phyloP scores from a whole-genome alignment of 768 basidiomycete genomes.

The Pholiota molesta region DNA sequence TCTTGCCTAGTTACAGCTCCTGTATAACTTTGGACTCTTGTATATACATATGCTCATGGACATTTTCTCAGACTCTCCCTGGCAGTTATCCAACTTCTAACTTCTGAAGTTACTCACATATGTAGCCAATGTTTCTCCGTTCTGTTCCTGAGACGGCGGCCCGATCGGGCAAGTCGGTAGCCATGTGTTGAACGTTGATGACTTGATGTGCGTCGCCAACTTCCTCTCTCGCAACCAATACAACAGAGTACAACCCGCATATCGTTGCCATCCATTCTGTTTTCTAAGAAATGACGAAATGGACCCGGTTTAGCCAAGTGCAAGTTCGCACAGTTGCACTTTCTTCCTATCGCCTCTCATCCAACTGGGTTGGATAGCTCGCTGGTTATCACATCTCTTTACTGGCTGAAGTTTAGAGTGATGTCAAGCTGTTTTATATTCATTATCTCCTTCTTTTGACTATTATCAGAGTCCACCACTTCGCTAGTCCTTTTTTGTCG shows the following conservation, averaged over 20 bases:
- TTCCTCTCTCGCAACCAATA: constrained; percentile 9
- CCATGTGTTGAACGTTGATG: not conserved
- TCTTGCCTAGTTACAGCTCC: constrained; percentile 2
- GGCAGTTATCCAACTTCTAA: no score
- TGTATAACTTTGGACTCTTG: not conserved
- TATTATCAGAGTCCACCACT: not conserved
- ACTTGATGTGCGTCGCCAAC: not conserved
- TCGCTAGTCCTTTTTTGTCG: not conserved
- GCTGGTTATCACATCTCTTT: not conserved
- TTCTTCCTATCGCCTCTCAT: constrained; percentile 6
- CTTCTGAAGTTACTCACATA: not conserved
- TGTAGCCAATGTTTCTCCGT: no score
- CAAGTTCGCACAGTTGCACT: not conserved
- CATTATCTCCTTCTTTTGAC: constrained; percentile 5
- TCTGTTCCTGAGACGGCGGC: no score
- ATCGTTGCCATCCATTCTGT: constrained; percentile 10
- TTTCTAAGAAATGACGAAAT: constrained; percentile 5
- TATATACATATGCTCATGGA: no score
- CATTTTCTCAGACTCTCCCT: no score
- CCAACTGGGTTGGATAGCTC: constrained; percentile 16
- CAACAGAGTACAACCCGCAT: constrained; percentile 1
- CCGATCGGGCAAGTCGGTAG: not conserved
- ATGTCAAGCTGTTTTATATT: constrained; percentile 4
- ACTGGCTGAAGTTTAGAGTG: constrained; percentile 4
- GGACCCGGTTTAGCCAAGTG: not conserved